Evolutionary conservation across 805 yeast species (phyloP), one percentile per base, ranked within the genome.

Genomic region (Ogataea paraovalis): DNA sequence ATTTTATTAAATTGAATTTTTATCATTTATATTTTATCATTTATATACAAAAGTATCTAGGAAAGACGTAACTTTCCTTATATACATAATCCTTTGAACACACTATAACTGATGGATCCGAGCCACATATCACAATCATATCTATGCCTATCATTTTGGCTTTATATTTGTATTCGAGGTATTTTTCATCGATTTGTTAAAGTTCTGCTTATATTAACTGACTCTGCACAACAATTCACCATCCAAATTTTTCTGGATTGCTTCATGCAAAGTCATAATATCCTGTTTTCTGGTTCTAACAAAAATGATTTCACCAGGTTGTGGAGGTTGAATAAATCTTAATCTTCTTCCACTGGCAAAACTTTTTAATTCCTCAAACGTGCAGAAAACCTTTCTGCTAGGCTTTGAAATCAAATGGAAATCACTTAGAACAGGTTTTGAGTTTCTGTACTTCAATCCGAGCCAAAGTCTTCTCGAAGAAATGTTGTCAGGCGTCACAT

Each of bases 391-490:
- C 62, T 83, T 76, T 62, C 92, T 76, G 59, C 84, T 87, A 36
- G 99, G 98, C 60, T 85, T 90, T 40, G 94, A 85, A 27, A 94
- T 80, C 56, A 92, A 73, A 27, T 79, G 74, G 58, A 90, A 79
- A 46, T 80, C 76, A 54, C 81, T 75, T 53, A 94, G 73, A 16
- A 94, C 96, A 0, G 97, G 85, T 55, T 75, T 72, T 60, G 84
- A 80, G 54, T 88, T 80, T 61, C 92, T 80, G 66, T 94, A 94
- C 65, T 94, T 94, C 64, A 94, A 72, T 2, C 91, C 95, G 19
- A 94, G 66, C 99, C 99, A 94, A 43, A 94, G 75, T 56, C 96
- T 77, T 61, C 98, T 81, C 1, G 91, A 78, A 18, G 96, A 68
- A 27, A 94, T 80, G 62, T 92, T 91, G 62, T 87, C 96, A 30